These are phyloP conservation scores for Fonsecaea monophora DNA, from an alignment of 2,329 filamentous ascomycete species.

Conservation along the genomic window DNA sequence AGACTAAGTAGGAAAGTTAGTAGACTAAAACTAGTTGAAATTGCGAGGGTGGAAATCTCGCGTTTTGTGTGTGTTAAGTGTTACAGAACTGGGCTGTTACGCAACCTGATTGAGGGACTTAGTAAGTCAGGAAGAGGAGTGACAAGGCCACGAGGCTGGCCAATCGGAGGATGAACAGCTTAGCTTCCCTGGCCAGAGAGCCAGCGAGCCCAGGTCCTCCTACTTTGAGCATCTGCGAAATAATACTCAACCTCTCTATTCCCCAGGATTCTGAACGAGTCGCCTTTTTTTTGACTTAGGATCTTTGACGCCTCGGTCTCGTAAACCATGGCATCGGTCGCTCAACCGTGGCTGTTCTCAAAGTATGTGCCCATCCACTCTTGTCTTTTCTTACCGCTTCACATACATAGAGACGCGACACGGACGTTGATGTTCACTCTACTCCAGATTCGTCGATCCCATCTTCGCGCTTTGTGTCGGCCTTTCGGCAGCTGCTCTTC, in stretches of 20 bases:
- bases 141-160: neutral
- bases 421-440: conserved; percentile 1
- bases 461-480: conserved; percentile 63
- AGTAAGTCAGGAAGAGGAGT: neutral
- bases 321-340: conserved; percentile 33
- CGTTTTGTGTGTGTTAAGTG: no score
- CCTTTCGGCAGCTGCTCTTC: conserved; percentile 57
- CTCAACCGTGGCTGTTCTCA: conserved; percentile 50
- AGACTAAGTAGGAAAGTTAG: no score
- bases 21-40: no score
- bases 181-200: neutral
- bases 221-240: neutral
- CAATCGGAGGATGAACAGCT: neutral
- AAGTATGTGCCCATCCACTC: conserved; percentile 42
- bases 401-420: neutral
- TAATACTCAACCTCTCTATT: neutral
- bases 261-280: neutral
- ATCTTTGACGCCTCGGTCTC: neutral
- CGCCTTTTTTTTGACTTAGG: neutral
- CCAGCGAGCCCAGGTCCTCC: neutral
- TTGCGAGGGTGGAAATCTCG: no score
- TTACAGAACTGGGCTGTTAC: no score
- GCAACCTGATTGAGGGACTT: no score
- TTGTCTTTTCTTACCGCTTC: neutral
- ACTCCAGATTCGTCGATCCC: conserved; percentile 57